Evolutionary conservation across 169 alveolate genomes (phyloP).

Genomic region (Eimeria zaria): DNA sequence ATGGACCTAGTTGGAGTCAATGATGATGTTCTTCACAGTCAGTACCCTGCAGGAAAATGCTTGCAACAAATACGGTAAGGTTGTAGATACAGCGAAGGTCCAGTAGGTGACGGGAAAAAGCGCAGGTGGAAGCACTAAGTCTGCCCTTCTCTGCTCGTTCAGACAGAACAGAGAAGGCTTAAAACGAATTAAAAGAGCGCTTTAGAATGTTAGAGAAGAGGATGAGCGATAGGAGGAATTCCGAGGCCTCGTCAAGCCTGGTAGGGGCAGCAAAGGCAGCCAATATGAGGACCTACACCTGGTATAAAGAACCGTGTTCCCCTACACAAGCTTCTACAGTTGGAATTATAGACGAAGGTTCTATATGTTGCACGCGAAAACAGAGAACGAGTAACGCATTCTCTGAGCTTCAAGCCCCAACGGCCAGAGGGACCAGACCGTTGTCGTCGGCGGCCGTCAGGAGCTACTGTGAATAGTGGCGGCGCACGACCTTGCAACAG

Average conservation of each 20-base stretch:
- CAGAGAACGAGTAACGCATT: not conserved
- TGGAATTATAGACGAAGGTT: not conserved
- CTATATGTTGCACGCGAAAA: not conserved
- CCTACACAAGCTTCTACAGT: not conserved
- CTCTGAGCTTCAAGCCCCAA: conserved; percentile 8
- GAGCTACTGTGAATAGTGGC: too few species aligned
- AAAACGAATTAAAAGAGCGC: not conserved
- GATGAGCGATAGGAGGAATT: not conserved
- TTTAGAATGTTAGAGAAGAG: not conserved
- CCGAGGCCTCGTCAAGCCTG: not conserved
- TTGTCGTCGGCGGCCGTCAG: conserved; percentile 22
- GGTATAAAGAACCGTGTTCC: too few species aligned
- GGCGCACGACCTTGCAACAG: not conserved
- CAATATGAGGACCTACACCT: not conserved
- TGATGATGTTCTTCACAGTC: not conserved
- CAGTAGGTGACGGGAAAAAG: not conserved
- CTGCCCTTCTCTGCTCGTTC: not conserved
- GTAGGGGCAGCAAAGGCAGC: not conserved
- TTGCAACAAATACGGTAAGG: not conserved
- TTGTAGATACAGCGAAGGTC: not conserved
- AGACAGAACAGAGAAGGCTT: not conserved
- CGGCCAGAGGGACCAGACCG: conserved; percentile 46
- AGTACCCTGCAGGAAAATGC: not conserved
- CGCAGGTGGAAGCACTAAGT: not conserved
- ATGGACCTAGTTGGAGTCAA: not conserved